phyloP scores from a whole-genome alignment of 371 early-diverging fungal species.

The Mucor circinelloides region DNA sequence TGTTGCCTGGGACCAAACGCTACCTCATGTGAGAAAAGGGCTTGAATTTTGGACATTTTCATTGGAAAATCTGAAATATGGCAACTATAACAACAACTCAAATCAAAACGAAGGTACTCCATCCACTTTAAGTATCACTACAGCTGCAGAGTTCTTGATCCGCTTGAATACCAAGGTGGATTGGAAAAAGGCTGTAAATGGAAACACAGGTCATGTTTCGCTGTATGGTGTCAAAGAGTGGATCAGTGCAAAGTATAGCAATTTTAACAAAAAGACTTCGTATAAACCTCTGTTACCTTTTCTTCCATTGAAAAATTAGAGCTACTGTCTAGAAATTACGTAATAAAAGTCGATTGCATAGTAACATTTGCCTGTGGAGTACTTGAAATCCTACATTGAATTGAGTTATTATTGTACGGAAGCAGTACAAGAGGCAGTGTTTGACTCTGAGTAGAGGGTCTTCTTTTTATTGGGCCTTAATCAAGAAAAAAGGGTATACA shows the following conservation, averaged over 20 bases:
- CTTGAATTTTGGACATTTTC: neutral
- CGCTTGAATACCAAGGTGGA: conserved; percentile 20
- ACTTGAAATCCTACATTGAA: no score
- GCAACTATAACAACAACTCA: neutral
- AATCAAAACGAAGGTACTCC: conserved; percentile 5
- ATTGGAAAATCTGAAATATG: neutral
- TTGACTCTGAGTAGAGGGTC: no score
- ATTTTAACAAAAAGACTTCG: conserved; percentile 4
- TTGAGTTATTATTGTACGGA: no score
- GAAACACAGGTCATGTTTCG: conserved; percentile 25
- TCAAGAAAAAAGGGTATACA: no score
- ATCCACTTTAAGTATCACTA: conserved; percentile 2
- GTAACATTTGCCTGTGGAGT: no score
- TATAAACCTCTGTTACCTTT: conserved; percentile 5
- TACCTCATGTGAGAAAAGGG: conserved; percentile 20
- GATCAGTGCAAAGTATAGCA: conserved; percentile 21
- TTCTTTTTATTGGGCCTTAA: no score
- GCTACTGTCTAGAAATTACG: neutral
- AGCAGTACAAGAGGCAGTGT: no score
- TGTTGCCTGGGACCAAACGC: conserved; percentile 31
- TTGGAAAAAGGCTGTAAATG: conserved; percentile 25
- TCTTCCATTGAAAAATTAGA: neutral
- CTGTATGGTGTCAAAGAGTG: conserved; percentile 34
- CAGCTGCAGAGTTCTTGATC: conserved; percentile 19
- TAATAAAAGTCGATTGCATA: no score